Evolutionary conservation across 2,329 filamentous ascomycete species (phyloP).

Genomic region (Diaporthe sp.): DNA sequence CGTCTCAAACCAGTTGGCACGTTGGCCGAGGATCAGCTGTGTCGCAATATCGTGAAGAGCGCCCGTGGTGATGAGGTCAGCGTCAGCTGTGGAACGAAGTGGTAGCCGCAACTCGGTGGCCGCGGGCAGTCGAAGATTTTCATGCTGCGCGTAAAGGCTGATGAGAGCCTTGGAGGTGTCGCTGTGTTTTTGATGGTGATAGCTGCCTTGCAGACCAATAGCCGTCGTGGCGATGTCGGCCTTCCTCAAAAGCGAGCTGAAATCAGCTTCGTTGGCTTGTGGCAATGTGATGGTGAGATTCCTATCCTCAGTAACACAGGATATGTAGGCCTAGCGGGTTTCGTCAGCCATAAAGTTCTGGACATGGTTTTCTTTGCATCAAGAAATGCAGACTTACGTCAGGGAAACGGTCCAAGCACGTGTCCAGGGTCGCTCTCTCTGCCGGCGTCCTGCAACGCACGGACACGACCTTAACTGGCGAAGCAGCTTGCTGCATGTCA

Average conservation of each 20-base stretch:
- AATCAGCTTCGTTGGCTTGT: conserved; percentile 5
- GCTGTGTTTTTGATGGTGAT: conserved; percentile 30
- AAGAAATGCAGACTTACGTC: conserved; percentile 31
- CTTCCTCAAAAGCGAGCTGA: conserved; percentile 14
- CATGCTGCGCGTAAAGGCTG: conserved; percentile 3
- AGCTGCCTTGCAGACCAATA: conserved; percentile 35
- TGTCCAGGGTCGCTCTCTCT: conserved; percentile 34
- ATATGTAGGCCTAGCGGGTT: conserved; percentile 38
- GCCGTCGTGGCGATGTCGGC: conserved; percentile 28
- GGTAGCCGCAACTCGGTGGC: conserved; percentile 29
- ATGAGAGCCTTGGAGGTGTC: neutral
- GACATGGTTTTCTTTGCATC: neutral
- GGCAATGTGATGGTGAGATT: conserved; percentile 35
- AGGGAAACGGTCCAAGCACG: conserved; percentile 16
- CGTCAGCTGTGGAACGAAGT: conserved; percentile 40
- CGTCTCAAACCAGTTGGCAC: conserved; percentile 38
- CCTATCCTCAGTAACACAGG: conserved; percentile 37
- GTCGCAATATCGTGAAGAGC: conserved; percentile 37
- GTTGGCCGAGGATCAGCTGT: conserved; percentile 30
- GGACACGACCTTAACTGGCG: conserved; percentile 17
- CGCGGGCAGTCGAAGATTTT: conserved; percentile 30
- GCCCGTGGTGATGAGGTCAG: conserved; percentile 18
- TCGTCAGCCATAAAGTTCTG: neutral
- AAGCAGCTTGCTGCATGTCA: conserved; percentile 30
- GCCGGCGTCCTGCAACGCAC: conserved; percentile 31